These are phyloP conservation scores for Beauveria asiatica DNA, from an alignment of 2,329 filamentous ascomycete species.

Conservation along the genomic window DNA sequence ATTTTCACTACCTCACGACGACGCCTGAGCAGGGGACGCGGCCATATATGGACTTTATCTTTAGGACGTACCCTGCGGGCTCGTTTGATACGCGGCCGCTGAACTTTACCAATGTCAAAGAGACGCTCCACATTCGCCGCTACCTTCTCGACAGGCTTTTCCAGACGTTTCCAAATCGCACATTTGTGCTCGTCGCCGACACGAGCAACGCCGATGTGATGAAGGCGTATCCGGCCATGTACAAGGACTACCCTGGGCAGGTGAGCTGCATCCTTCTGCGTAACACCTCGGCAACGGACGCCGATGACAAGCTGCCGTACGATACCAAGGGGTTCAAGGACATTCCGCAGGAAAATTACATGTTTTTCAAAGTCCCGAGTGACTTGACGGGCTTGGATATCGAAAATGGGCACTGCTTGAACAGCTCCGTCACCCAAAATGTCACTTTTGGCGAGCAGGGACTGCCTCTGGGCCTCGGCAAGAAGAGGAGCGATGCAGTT, in stretches of 20 bases:
- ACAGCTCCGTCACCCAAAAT: constrained; percentile 56
- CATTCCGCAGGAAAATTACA: constrained; percentile 58
- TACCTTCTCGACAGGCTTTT: constrained; percentile 65
- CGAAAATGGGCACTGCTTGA: constrained; percentile 44
- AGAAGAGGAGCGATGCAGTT: constrained; percentile 11
- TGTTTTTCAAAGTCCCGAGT: constrained; percentile 70
- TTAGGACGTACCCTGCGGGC: constrained; percentile 66
- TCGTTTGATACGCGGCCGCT: constrained; percentile 71
- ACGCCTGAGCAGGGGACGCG: constrained; percentile 70
- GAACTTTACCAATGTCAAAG: constrained; percentile 34
- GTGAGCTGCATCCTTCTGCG: constrained; percentile 71
- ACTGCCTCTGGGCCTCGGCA: constrained; percentile 37
- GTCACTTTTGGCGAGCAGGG: constrained; percentile 62
- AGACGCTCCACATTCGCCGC: constrained; percentile 58
- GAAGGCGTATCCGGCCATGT: constrained; percentile 54
- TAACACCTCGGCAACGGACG: constrained; percentile 64
- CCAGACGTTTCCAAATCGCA: constrained; percentile 63
- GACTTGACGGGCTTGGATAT: constrained; percentile 61
- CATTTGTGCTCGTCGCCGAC: constrained; percentile 69
- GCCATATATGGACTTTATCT: constrained; percentile 75
- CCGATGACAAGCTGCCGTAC: constrained; percentile 54
- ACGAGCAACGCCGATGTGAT: constrained; percentile 72
- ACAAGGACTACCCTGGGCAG: constrained; percentile 57
- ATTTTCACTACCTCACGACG: constrained; percentile 77
- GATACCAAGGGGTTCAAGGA: constrained; percentile 18